Evolutionary conservation across 1,284 basidiomycete genomes (phyloP).

Genomic region (Moesziomyces aphidis): DNA sequence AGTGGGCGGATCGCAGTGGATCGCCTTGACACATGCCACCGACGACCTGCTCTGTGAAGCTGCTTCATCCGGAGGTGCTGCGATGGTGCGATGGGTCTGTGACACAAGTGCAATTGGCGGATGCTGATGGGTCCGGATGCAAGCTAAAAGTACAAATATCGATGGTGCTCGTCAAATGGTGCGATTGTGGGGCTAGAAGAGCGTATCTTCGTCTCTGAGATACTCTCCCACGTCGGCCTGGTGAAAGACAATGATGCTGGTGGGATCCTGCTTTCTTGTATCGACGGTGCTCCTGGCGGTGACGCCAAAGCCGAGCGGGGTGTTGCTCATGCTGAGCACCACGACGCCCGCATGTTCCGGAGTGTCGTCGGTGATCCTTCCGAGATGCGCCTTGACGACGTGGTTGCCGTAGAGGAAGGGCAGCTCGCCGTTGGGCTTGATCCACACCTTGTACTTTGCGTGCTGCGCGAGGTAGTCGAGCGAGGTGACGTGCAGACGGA

Average conservation of each 20-base stretch:
- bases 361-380: conserved; percentile 98
- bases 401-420: conserved; percentile 99
- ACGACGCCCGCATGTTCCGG: conserved; percentile 99
- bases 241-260: conserved; percentile 97
- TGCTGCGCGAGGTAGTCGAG: conserved; percentile 95
- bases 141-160: conserved; percentile 36
- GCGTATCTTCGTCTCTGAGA: conserved; percentile 63
- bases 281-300: conserved; percentile 95
- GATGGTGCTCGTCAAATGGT: background rate
- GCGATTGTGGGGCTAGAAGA: conserved; percentile 31
- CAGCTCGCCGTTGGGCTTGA: conserved; percentile 99
- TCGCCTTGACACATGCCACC: background rate
- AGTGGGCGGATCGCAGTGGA: too few species aligned
- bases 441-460: conserved; percentile 99
- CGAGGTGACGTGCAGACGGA: conserved; percentile 94
- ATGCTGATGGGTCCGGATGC: background rate
- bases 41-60: background rate
- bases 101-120: background rate
- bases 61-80: background rate
- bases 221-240: conserved; percentile 76
- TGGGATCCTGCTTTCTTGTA: conserved; percentile 97
- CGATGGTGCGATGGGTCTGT: background rate
- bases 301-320: conserved; percentile 88
- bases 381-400: conserved; percentile 96
- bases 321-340: conserved; percentile 93